These are phyloP conservation scores for Monilinia laxa DNA, from an alignment of 2,329 filamentous ascomycete species.

Conservation along the genomic window DNA sequence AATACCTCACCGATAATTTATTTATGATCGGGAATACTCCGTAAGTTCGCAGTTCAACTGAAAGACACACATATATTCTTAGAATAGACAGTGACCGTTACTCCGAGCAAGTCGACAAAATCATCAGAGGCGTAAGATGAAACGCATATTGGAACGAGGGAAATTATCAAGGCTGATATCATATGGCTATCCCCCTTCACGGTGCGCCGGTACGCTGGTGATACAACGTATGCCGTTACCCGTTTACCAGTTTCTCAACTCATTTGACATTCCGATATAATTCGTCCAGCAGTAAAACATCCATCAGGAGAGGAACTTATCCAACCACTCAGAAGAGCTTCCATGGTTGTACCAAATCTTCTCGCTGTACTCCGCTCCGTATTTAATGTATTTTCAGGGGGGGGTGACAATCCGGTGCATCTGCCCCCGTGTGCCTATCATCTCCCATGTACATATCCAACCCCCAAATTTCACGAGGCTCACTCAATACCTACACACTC, in stretches of 20 bases:
- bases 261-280: background rate
- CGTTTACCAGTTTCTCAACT: conserved; percentile 3
- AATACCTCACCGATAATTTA: conserved; percentile 1
- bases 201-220: background rate
- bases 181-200: conserved; percentile 6
- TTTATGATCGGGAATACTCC: no score
- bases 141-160: conserved; percentile 9
- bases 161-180: conserved; percentile 7
- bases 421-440: background rate
- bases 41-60: background rate
- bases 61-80: background rate
- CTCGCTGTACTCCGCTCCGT: background rate
- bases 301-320: background rate
- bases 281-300: background rate
- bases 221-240: conserved; percentile 6
- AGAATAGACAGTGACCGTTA: background rate
- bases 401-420: background rate
- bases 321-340: background rate
- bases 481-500: background rate
- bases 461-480: conserved; percentile 5
- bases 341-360: background rate
- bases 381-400: background rate
- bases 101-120: background rate
- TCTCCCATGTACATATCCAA: background rate
- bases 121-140: conserved; percentile 14